A percentile compares a stretch with the other conserved stretches of the same genome.
phyloP scores from a whole-genome alignment of 2,329 filamentous ascomycete genomes.

The Ophiocordyceps camponoti-leonardi region DNA sequence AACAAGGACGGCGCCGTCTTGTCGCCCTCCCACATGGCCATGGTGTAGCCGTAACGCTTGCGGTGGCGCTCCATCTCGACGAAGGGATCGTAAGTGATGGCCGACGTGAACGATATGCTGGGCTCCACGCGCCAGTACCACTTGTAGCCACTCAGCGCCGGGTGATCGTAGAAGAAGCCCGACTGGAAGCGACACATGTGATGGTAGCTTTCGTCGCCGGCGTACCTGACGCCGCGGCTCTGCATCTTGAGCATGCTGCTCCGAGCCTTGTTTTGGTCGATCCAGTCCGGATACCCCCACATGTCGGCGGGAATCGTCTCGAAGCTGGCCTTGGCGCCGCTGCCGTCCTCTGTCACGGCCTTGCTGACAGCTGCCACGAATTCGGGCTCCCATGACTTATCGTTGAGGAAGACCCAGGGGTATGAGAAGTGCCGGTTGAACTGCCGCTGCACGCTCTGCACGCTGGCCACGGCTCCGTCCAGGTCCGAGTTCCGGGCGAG shows the following conservation, averaged over 20 bases:
- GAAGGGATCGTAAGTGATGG: background rate
- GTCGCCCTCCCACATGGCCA: background rate
- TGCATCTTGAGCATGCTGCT: background rate
- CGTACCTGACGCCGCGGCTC: background rate
- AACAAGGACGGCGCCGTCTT: background rate
- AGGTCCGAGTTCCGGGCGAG: background rate
- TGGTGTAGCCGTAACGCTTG: conserved; percentile 1
- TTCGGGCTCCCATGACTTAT: background rate
- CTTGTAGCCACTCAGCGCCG: background rate
- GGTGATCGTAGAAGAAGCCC: conserved; percentile 1
- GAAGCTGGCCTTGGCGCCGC: background rate
- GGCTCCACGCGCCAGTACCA: conserved; percentile 1
- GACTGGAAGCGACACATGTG: conserved; percentile 1
- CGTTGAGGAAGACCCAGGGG: conserved; percentile 1
- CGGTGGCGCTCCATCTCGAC: background rate
- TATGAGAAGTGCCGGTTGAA: background rate
- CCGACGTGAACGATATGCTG: background rate
- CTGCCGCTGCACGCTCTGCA: background rate
- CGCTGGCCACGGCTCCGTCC: background rate
- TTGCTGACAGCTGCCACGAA: background rate
- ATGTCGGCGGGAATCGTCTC: background rate
- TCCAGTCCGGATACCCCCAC: conserved; percentile 1
- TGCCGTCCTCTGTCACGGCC: background rate
- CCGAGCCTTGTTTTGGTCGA: background rate
- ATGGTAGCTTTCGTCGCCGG: background rate